Base-by-base conservation (phyloP, 306 rosid species). In the Inga oerstediana region DNA sequence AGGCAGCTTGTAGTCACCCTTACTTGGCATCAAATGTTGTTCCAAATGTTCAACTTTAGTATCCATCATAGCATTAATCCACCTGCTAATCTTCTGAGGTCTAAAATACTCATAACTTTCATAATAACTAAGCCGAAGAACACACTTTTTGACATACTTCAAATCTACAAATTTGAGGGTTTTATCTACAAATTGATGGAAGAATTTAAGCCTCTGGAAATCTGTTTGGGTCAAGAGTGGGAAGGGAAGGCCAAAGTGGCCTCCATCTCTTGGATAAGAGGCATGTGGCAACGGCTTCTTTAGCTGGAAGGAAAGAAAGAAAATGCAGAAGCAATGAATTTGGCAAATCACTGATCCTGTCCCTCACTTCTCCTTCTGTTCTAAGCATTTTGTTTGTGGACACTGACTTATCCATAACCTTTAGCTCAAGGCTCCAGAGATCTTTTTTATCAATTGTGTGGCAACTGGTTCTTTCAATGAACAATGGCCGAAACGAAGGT, bases 221-320 rank as follows among this genome's bases (percentile, higher is more conserved):
- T 15, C 15, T 4, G 12, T 1, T 35, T 19, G 2, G 19, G 49
- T 69, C 74, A 69, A 83, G 69, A 19, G 69, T 35, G 12, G 76
- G 4, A 37, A 80, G 56, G 0, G 20, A 76, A 5, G 17, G 45
- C 84, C 88, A 88, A 12, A 88, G 39, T 16, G 76, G 27, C 0
- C 8, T 61, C 91, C 88, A 88, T 10, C 76, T 76, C 46, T 68
- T 82, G 3, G 88, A 88, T 30, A 85, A 81, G 44, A 79, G 27
- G 59, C 83, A 64, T 10, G 88, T 85, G 17, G 62, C 27, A 13
- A 74, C 78, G 0, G 74, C 81, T 10, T 59, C 20, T 70, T 74
- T 74, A 17, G 82, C 69, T 2, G 89, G 62, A 3, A 69, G 49
- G 19, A 69, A 69, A 17, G 72, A 34, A 12, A 67, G 72, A 24